Percentiles rank a stretch among this genome's conserved stretches.
These are phyloP conservation scores for Paecilomyces dactylethromorphus DNA, from an alignment of 2,329 filamentous ascomycete species.

Conservation along the genomic window DNA sequence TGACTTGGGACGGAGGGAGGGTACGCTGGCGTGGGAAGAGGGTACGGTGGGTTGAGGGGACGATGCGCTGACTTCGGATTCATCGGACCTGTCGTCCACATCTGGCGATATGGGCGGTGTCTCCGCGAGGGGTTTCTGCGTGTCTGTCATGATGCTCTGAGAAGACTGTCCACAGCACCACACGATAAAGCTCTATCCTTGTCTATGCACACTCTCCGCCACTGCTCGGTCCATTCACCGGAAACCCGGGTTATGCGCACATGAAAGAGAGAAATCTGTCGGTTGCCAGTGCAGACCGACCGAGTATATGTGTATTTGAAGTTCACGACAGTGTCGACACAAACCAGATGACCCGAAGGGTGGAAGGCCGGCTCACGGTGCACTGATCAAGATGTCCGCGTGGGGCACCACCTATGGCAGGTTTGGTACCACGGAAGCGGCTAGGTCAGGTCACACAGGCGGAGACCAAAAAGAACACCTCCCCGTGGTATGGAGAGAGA, in stretches of 20 bases:
- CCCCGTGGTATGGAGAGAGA: not conserved
- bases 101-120: slow-evolving; percentile 13
- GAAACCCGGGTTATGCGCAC: not conserved
- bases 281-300: not conserved
- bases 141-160: not conserved
- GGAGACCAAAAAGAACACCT: not conserved
- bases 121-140: slow-evolving; percentile 7
- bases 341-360: not conserved
- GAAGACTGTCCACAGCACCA: not conserved
- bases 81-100: slow-evolving; percentile 12
- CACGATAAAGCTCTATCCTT: not conserved
- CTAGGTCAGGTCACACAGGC: not conserved
- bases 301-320: not conserved
- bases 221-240: not conserved
- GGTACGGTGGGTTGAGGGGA: slow-evolving; percentile 24
- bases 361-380: not conserved
- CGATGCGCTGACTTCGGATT: slow-evolving; percentile 13
- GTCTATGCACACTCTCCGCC: not conserved
- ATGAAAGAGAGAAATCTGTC: not conserved
- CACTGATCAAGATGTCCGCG: not conserved
- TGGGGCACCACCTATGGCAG: not conserved
- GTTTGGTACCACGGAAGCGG: not conserved
- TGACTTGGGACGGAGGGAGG: slow-evolving; percentile 18
- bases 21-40: slow-evolving; percentile 13
- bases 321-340: not conserved